These are phyloP conservation scores for Leccinellum albellum DNA, from an alignment of 768 basidiomycete genomes.

Conservation along the genomic window DNA sequence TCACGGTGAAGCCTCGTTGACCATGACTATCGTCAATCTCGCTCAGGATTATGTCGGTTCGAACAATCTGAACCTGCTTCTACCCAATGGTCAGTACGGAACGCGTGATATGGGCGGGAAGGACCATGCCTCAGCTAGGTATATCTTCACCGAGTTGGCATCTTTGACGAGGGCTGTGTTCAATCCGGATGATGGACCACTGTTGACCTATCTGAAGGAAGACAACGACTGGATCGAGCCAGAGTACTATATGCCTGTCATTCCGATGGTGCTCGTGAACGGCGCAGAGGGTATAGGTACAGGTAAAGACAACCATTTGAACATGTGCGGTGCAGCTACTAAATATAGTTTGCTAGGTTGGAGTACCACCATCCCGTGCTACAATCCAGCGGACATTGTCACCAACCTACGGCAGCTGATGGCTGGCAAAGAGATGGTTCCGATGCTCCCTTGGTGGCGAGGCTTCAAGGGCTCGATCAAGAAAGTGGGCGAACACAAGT, in stretches of 20 bases:
- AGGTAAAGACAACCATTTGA: constrained; percentile 44
- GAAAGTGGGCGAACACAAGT: constrained; percentile 78
- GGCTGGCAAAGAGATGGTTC: constrained; percentile 74
- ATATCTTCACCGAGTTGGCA: constrained; percentile 84
- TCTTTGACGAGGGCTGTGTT: constrained; percentile 73
- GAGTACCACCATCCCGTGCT: constrained; percentile 90
- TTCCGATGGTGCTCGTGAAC: constrained; percentile 88
- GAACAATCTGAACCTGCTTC: constrained; percentile 88
- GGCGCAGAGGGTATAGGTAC: constrained; percentile 98
- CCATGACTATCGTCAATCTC: constrained; percentile 85
- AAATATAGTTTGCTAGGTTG: constrained; percentile 55
- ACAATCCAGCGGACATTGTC: constrained; percentile 89
- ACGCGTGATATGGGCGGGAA: constrained; percentile 92
- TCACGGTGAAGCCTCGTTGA: constrained; percentile 89
- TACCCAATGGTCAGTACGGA: constrained; percentile 92
- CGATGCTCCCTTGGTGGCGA: constrained; percentile 97
- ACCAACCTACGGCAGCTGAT: constrained; percentile 83
- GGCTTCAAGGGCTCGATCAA: constrained; percentile 90
- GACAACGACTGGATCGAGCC: constrained; percentile 88
- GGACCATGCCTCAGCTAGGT: constrained; percentile 94
- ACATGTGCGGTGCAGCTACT: neutral
- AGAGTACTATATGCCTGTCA: constrained; percentile 86
- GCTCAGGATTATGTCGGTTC: constrained; percentile 94
- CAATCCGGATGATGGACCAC: constrained; percentile 78
- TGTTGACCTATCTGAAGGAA: constrained; percentile 82